Evolutionary conservation across 768 basidiomycete genomes (phyloP).

Genomic region (Termitomyces eurrhizus): DNA sequence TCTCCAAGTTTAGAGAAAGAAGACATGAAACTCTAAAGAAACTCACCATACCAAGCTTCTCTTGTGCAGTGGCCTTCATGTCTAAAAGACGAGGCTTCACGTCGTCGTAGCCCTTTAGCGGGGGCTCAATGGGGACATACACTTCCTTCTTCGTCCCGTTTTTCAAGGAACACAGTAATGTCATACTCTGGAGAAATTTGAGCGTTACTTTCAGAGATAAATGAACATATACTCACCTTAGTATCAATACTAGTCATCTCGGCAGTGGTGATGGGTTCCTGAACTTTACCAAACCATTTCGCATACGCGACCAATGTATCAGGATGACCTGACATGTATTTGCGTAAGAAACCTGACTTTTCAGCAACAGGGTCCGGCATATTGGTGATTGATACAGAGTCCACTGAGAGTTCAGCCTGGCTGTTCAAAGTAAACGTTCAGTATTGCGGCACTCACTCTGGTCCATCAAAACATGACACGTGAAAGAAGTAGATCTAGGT

Average conservation of each 20-base stretch:
- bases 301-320: slow-evolving; percentile 85
- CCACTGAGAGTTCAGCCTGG: not conserved
- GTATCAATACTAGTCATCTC: slow-evolving; percentile 68
- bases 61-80: slow-evolving; percentile 81
- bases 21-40: not conserved
- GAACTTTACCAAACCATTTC: slow-evolving; percentile 68
- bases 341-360: slow-evolving; percentile 71
- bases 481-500: not conserved
- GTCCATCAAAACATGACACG: not conserved
- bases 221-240: slow-evolving; percentile 38
- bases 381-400: not conserved
- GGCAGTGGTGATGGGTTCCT: slow-evolving; percentile 52
- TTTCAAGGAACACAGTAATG: slow-evolving; percentile 57
- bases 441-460: not conserved
- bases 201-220: not conserved
- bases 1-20: not conserved
- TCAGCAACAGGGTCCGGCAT: slow-evolving; percentile 75
- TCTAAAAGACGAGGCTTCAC: slow-evolving; percentile 75
- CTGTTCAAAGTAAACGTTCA: not conserved
- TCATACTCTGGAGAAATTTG: slow-evolving; percentile 48
- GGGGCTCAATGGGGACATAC: slow-evolving; percentile 62
- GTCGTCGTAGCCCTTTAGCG: slow-evolving; percentile 70
- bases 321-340: slow-evolving; percentile 83
- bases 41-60: slow-evolving; percentile 73
- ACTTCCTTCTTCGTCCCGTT: slow-evolving; percentile 44